A percentile compares a stretch with the other conserved stretches of the same genome.
Conservation (phyloP, 2,329 filamentous ascomycete species). For the Aspergillus sp. region DNA sequence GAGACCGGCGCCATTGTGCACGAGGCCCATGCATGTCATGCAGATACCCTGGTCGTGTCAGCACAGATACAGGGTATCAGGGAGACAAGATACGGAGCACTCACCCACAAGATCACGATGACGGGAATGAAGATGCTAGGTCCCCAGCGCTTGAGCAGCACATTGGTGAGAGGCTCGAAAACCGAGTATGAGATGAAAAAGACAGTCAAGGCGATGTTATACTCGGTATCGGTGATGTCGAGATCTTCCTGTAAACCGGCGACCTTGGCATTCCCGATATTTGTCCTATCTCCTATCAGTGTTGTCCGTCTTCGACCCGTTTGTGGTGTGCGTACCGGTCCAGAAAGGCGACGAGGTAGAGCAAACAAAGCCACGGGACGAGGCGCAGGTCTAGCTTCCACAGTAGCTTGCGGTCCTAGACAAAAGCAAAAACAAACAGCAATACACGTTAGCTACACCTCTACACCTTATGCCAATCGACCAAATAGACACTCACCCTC, state of each 20-base stretch:
- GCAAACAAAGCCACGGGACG: conserved; percentile 41
- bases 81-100: not conserved
- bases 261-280: conserved; percentile 66
- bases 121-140: conserved; percentile 73
- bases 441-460: not conserved
- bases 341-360: conserved; percentile 40
- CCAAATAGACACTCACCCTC: conserved; percentile 44
- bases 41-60: conserved; percentile 31
- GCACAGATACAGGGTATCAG: not conserved
- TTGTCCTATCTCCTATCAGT: conserved; percentile 44
- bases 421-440: not conserved
- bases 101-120: conserved; percentile 62
- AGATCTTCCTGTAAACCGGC: conserved; percentile 55
- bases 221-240: conserved; percentile 56
- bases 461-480: not conserved
- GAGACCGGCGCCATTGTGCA: conserved; percentile 41
- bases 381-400: conserved; percentile 41
- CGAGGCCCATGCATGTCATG: conserved; percentile 41
- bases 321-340: conserved; percentile 21
- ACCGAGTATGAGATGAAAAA: conserved; percentile 83
- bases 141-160: conserved; percentile 67
- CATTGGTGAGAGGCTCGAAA: conserved; percentile 68
- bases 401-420: conserved; percentile 38
- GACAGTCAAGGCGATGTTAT: conserved; percentile 69
- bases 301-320: not conserved